A percentile compares a stretch with the other conserved stretches of the same genome.
phyloP scores from a whole-genome alignment of 1,139 yeast species.

The Lodderomyces theae region DNA sequence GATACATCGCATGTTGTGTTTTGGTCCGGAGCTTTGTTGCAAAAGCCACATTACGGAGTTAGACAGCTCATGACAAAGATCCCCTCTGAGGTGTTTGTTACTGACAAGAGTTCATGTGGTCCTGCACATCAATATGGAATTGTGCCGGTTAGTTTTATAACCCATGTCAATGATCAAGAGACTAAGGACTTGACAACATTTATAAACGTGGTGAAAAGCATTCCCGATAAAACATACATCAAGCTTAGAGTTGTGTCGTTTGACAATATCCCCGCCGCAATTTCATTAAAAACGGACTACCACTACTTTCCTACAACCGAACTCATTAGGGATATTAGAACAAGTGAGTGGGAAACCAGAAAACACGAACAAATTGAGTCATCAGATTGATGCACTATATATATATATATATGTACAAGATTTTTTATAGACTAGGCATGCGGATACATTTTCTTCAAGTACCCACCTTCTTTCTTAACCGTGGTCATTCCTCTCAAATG shows the following conservation, averaged over 20 bases:
- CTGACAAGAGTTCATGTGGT: slow-evolving; percentile 70
- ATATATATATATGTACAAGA: slow-evolving; percentile 10
- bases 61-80: slow-evolving; percentile 69
- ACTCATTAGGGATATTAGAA: slow-evolving; percentile 43
- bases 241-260: slow-evolving; percentile 78
- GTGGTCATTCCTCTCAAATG: slow-evolving; percentile 62
- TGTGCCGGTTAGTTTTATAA: slow-evolving; percentile 76
- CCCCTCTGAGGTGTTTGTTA: slow-evolving; percentile 82
- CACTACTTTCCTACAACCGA: slow-evolving; percentile 89
- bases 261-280: slow-evolving; percentile 83
- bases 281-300: slow-evolving; percentile 80
- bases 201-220: slow-evolving; percentile 56
- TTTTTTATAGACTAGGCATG: slow-evolving; percentile 6
- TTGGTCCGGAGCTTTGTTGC: slow-evolving; percentile 78
- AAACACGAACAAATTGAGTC: slow-evolving; percentile 16
- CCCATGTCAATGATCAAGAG: slow-evolving; percentile 78
- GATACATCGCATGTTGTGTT: slow-evolving; percentile 66
- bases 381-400: not conserved
- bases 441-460: slow-evolving; percentile 22
- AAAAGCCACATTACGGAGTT: slow-evolving; percentile 51
- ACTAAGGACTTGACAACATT: slow-evolving; percentile 70
- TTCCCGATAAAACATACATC: slow-evolving; percentile 78
- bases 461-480: slow-evolving; percentile 53
- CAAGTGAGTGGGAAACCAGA: slow-evolving; percentile 52
- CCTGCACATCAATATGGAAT: slow-evolving; percentile 87